Evolutionary conservation across 1,139 yeast genomes (phyloP), one percentile per base, ranked within the genome.

Genomic region (Geotrichum europaeum): DNA sequence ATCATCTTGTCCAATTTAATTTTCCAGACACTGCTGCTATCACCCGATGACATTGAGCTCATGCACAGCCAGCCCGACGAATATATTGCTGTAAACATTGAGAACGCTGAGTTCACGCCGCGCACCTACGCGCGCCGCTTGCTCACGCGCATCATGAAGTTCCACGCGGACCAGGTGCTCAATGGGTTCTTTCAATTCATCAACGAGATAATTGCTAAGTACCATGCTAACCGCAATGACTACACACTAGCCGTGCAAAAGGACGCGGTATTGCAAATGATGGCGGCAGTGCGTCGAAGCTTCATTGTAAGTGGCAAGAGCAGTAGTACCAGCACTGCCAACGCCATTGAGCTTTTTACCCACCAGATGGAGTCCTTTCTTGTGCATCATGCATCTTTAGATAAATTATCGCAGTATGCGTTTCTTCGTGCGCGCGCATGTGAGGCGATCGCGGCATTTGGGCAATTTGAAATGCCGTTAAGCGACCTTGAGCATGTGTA

Each of bases 61-160:
- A 91, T 89, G 74, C 96, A 91, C 64, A 84, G 82, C 64, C 97
- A 94, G 70, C 98, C 98, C 4, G 89, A 84, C 62, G 97, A 92
- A 72, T 94, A 90, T 71, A 87, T 94, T 65, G 90, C 89, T 72
- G 80, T 86, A 65, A 84, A 84, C 62, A 79, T 90, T 69, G 96
- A 90, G 70, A 76, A 85, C 63, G 84, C 83, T 68, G 84, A 88
- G 43, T 82, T 83, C 56, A 86, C 94, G 10, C 84, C 96, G 0
- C 96, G 89, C 68, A 83, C 84, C 52, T 96, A 96, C 0, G 86
- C 96, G 1, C 81, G 87, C 58, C 87, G 86, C 72, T 88, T 89
- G 66, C 74, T 92, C 55, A 83, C 81, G 70, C 84, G 91, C 2
- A 74, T 91, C 40, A 87, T 87, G 6, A 81, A 83, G 59, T 87